These are phyloP conservation scores for Monosporascus sp. DNA, from an alignment of 2,329 filamentous ascomycete species.

Conservation along the genomic window DNA sequence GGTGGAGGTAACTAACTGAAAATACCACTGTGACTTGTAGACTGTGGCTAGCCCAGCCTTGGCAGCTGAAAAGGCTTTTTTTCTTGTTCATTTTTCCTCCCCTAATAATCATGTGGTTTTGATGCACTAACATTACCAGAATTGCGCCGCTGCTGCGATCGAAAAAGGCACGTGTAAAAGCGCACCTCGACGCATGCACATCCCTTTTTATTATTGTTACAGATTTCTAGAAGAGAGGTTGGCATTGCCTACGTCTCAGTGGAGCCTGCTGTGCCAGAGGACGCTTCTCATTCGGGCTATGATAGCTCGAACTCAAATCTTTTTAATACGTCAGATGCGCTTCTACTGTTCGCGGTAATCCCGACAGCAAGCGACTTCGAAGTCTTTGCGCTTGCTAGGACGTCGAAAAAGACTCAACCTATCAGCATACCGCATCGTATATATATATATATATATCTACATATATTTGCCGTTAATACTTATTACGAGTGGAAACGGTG, in stretches of 20 bases:
- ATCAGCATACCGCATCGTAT: not conserved
- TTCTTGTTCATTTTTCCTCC: not conserved
- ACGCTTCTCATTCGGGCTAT: not conserved
- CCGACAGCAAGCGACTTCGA: constrained; percentile 53
- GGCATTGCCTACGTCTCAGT: constrained; percentile 1
- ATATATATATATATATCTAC: not conserved
- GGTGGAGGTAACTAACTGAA: too few species aligned
- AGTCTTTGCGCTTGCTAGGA: constrained; percentile 63
- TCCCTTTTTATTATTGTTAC: not conserved
- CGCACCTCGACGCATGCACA: not conserved
- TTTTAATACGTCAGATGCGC: constrained; percentile 33
- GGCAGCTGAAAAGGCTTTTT: not conserved
- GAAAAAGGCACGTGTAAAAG: not conserved
- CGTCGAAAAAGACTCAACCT: constrained; percentile 49
- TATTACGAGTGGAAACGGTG: too few species aligned
- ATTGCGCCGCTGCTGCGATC: not conserved
- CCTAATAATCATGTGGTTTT: not conserved
- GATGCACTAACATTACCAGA: too few species aligned
- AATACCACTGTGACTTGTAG: too few species aligned
- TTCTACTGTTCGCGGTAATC: constrained; percentile 32
- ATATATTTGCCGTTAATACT: too few species aligned
- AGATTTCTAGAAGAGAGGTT: not conserved
- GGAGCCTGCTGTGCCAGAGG: not conserved
- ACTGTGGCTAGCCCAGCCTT: not conserved
- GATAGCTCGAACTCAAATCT: not conserved